Base-by-base conservation (phyloP, 2,329 filamentous ascomycete genomes). In the Aschersonia sp. region DNA sequence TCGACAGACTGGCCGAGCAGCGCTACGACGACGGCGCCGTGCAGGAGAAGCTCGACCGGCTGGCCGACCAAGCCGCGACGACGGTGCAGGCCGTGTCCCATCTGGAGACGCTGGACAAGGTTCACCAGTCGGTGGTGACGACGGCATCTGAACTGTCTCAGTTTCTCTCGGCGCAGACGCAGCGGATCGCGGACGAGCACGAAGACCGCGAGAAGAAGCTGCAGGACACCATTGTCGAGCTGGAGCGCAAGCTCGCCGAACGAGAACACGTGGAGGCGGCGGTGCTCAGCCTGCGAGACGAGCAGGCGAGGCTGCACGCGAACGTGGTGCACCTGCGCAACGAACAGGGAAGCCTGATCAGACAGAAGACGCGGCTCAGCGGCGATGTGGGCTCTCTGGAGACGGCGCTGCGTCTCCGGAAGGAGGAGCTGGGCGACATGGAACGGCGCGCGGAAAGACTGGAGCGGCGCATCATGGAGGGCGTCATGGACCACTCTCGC, bases 401-500 rank as follows among this genome's bases (percentile, higher is more conserved):
- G 61, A 97, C 87, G 7, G 90, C 92, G 1, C 75, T 97, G 32
- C 79, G 83, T 14, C 81, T 97, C 49, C 84, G 92, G 47, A 84
- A 87, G 43, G 90, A 97, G 55, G 92, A 97, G 66, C 78, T 98
- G 50, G 80, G 87, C 43, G 76, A 85, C 30, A 96, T 98, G 85
- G 90, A 97, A 62, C 71, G 76, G 9, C 85, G 90, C 52, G 92
- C 90, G 3, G 88, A 96, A 62, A 78, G 80, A 4, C 73, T 98
- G 30, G 92, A 98, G 67, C 85, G 89, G 46, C 82, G 92, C 30
- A 95, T 98, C 55, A 70, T 98, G 33, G 90, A 97, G 54, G 89
- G 90, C 30, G 87, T 97, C 52, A 94, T 98, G 68, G 89, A 97
- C 57, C 90, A 97, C 62, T 96, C 90, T 22, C 84, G 90, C 6